Evolutionary conservation across 495 filamentous ascomycete species (phyloP).

Genomic region (Poronia punctata): DNA sequence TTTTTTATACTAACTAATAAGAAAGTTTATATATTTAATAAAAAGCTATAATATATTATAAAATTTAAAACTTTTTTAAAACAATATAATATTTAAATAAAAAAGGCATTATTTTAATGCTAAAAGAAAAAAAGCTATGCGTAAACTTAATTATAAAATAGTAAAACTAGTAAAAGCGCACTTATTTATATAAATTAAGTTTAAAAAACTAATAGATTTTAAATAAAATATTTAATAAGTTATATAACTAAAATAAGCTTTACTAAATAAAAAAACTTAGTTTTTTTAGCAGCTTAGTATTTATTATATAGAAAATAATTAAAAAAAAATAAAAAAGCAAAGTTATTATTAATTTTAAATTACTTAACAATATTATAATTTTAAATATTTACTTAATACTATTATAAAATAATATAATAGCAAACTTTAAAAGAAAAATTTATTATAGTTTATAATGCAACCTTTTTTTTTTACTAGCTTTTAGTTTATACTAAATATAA

Average conservation of each 20-base stretch:
- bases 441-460: conserved; percentile 1
- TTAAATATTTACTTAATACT: conserved; percentile 1
- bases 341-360: neutral
- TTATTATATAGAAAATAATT: conserved; percentile 1
- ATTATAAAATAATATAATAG: neutral
- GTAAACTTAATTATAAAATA: conserved; percentile 3
- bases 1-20: neutral
- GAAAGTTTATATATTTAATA: neutral
- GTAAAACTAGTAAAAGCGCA: neutral
- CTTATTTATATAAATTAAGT: neutral
- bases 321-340: neutral
- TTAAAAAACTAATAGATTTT: conserved; percentile 2
- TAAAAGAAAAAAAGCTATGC: neutral
- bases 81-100: neutral
- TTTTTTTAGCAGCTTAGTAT: neutral
- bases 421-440: neutral
- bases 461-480: conserved; percentile 1
- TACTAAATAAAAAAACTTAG: conserved; percentile 1
- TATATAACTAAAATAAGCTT: neutral
- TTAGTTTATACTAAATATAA: neutral
- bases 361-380: neutral
- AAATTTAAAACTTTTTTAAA: neutral
- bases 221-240: neutral
- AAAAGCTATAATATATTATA: neutral
- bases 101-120: neutral